Percentiles rank a stretch among this genome's conserved stretches.
phyloP scores from a whole-genome alignment of 2,329 filamentous ascomycete genomes.

The Paraconiothyrium brasiliense region DNA sequence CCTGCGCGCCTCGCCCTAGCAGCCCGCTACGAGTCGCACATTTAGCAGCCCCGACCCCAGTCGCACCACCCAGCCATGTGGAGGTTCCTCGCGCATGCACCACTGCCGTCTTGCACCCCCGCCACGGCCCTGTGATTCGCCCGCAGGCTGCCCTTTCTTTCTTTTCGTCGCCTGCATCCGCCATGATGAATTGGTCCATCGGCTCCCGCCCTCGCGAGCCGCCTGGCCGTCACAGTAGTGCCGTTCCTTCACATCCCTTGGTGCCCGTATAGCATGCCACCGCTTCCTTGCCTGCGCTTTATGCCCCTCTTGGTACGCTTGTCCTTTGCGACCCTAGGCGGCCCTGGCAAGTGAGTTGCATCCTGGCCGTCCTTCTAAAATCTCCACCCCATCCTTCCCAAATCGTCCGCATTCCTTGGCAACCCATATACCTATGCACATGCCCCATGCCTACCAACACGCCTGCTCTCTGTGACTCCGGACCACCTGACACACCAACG shows the following conservation, averaged over 20 bases:
- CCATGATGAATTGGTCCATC: conserved; percentile 43
- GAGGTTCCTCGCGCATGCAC: conserved; percentile 31
- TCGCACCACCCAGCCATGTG: conserved; percentile 37
- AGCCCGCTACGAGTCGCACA: conserved; percentile 34
- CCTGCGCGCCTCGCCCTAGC: background rate
- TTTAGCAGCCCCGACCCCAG: conserved; percentile 35
- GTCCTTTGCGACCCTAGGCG: conserved; percentile 43
- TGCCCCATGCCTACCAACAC: conserved; percentile 31
- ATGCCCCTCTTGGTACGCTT: conserved; percentile 42
- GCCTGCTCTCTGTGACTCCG: conserved; percentile 33
- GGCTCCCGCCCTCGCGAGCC: conserved; percentile 45
- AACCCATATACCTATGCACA: conserved; percentile 49
- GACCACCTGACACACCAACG: conserved; percentile 23
- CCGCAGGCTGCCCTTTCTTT: conserved; percentile 45
- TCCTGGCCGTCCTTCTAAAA: conserved; percentile 37
- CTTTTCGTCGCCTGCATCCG: conserved; percentile 46
- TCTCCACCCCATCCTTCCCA: conserved; percentile 45
- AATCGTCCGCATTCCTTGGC: conserved; percentile 50
- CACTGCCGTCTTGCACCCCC: conserved; percentile 45
- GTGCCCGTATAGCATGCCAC: conserved; percentile 42
- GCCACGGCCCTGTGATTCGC: conserved; percentile 45
- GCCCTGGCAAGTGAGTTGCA: conserved; percentile 40
- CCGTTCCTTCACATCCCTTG: conserved; percentile 49
- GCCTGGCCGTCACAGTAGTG: conserved; percentile 45
- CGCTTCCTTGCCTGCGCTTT: conserved; percentile 46